phyloP scores from a whole-genome alignment of 176 grass and related monocot genomes.

The Oryza glumipatula region DNA sequence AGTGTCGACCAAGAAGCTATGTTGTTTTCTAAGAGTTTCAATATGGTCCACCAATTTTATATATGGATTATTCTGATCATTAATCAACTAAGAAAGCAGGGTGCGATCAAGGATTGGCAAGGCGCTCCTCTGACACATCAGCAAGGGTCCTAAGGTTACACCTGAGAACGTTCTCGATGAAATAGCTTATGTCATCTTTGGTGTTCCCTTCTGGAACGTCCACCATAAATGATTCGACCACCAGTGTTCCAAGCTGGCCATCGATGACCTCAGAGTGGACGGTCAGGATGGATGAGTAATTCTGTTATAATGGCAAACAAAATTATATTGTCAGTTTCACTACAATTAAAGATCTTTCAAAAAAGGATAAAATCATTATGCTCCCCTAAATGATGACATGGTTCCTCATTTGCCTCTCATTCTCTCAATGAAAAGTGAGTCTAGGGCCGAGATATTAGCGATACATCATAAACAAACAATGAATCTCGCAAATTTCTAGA shows the following conservation, averaged over 20 bases:
- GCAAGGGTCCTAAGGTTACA: constrained; percentile 83
- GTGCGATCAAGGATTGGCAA: constrained; percentile 12
- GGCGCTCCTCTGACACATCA: constrained; percentile 55
- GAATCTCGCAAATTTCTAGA: no score
- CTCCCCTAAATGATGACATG: no score
- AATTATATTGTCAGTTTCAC: constrained; percentile 15
- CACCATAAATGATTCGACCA: constrained; percentile 81
- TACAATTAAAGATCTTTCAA: background rate
- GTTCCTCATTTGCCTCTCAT: no score
- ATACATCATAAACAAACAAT: no score
- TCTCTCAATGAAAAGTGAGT: no score
- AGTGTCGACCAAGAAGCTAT: no score
- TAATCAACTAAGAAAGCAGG: background rate
- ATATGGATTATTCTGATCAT: no score
- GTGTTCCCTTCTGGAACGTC: constrained; percentile 78
- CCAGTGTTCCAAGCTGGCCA: constrained; percentile 57
- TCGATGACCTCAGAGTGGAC: constrained; percentile 71
- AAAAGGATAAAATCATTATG: background rate
- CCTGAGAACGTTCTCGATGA: constrained; percentile 74
- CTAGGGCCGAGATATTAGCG: no score
- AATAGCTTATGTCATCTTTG: constrained; percentile 74
- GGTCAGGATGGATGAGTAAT: constrained; percentile 80
- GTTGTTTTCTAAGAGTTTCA: no score
- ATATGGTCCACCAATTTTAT: no score
- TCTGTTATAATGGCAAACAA: constrained; percentile 44